Conservation (phyloP, 192 early-diverging fungal genomes). For the Anaeromyces robustus region DNA sequence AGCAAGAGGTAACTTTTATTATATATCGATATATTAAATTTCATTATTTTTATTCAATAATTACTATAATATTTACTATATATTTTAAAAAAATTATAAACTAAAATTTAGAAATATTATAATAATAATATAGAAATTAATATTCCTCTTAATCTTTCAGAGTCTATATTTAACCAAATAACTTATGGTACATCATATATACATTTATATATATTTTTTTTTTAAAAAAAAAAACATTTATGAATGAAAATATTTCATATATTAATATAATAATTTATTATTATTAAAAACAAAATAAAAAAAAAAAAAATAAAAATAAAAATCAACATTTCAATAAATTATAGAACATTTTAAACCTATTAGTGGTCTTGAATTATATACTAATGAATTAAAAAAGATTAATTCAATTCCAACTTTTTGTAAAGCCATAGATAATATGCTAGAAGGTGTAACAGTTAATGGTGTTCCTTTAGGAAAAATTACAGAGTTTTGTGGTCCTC, state of each 20-base stretch:
- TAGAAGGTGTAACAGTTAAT: background rate
- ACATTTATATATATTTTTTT: too few species aligned
- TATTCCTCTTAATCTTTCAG: background rate
- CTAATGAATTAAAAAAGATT: background rate
- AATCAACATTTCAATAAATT: background rate
- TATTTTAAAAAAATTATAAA: too few species aligned
- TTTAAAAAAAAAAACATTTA: too few species aligned
- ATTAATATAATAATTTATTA: too few species aligned
- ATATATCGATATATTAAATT: too few species aligned
- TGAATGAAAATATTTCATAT: too few species aligned
- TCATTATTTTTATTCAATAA: too few species aligned
- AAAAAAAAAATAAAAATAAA: too few species aligned
- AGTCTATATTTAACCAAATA: background rate
- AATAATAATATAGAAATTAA: background rate
- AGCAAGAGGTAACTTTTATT: background rate
- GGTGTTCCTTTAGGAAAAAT: background rate
- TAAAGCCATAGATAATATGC: background rate
- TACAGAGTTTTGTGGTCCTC: background rate
- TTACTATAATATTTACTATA: too few species aligned
- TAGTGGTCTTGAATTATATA: background rate
- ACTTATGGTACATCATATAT: too few species aligned
- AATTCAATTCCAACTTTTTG: background rate
- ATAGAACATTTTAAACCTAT: background rate
- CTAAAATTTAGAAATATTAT: too few species aligned
- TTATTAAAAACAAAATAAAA: too few species aligned